Evolutionary conservation across 2,329 filamentous ascomycete genomes (phyloP).

Genomic region (Talaromyces sp.): DNA sequence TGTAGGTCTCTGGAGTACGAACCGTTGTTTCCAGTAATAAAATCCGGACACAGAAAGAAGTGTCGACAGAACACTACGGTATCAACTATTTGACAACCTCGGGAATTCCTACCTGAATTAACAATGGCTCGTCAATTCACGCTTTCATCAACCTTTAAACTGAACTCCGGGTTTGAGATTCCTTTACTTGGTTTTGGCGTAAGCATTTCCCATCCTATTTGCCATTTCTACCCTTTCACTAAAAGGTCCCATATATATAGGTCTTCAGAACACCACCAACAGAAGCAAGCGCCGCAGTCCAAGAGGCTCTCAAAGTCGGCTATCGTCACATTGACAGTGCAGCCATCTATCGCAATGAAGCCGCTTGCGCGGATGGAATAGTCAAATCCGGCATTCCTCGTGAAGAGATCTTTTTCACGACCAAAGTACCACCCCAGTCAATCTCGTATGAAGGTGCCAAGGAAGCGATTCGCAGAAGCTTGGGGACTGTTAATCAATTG

Average conservation of each 20-base stretch:
- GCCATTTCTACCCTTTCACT: too few species aligned
- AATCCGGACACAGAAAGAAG: too few species aligned
- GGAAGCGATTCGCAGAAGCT: slow-evolving; percentile 41
- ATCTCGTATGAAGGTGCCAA: neutral
- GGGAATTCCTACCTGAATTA: neutral
- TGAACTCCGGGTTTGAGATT: neutral
- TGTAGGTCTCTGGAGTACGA: too few species aligned
- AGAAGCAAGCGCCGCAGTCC: neutral
- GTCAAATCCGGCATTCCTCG: slow-evolving; percentile 49
- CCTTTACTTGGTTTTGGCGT: neutral
- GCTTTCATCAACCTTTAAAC: neutral
- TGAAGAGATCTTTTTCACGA: neutral
- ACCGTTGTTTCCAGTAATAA: too few species aligned
- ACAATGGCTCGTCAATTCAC: neutral
- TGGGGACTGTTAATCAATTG: slow-evolving; percentile 54
- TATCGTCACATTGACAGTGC: slow-evolving; percentile 9
- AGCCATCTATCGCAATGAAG: slow-evolving; percentile 57
- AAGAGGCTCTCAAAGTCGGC: slow-evolving; percentile 4
- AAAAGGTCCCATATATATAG: too few species aligned
- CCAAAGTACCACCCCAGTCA: neutral
- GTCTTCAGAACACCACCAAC: neutral
- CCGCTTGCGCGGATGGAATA: slow-evolving; percentile 60
- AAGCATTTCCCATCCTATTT: neutral
- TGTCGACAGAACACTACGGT: neutral
- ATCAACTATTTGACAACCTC: too few species aligned